Conservation (phyloP, 2,329 filamentous ascomycete species). For the Ascochyta fabae region DNA sequence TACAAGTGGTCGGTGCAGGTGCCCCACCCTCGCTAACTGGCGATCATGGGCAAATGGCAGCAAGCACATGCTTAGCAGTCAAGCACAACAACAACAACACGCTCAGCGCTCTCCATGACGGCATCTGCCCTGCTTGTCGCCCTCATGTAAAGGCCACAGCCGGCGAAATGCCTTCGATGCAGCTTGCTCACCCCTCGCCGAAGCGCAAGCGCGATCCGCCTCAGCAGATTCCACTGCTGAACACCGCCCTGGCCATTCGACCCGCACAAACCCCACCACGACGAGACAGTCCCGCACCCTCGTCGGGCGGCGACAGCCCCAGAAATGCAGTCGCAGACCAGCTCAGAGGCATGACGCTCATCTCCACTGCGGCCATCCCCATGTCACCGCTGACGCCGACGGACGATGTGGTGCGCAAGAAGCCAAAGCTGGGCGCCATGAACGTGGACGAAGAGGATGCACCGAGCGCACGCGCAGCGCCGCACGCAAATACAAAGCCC, state of each 20-base stretch:
- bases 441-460: conserved; percentile 22
- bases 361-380: conserved; percentile 35
- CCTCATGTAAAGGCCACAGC: conserved; percentile 34
- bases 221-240: conserved; percentile 39
- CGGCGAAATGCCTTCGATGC: conserved; percentile 44
- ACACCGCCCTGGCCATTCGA: conserved; percentile 39
- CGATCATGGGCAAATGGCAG: conserved; percentile 17
- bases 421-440: conserved; percentile 42
- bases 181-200: conserved; percentile 45
- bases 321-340: conserved; percentile 47
- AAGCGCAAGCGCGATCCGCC: conserved; percentile 48
- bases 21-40: conserved; percentile 31
- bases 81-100: conserved; percentile 12
- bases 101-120: neutral
- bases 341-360: conserved; percentile 42
- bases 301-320: conserved; percentile 39
- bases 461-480: conserved; percentile 13
- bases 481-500: conserved; percentile 3
- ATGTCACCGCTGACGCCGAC: conserved; percentile 45
- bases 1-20: conserved; percentile 7
- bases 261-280: conserved; percentile 33
- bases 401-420: conserved; percentile 45
- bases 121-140: conserved; percentile 5
- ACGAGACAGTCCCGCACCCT: conserved; percentile 30
- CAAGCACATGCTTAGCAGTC: neutral